These are phyloP conservation scores for Fusarium globosum DNA, from an alignment of 2,329 filamentous ascomycete genomes.

Conservation along the genomic window DNA sequence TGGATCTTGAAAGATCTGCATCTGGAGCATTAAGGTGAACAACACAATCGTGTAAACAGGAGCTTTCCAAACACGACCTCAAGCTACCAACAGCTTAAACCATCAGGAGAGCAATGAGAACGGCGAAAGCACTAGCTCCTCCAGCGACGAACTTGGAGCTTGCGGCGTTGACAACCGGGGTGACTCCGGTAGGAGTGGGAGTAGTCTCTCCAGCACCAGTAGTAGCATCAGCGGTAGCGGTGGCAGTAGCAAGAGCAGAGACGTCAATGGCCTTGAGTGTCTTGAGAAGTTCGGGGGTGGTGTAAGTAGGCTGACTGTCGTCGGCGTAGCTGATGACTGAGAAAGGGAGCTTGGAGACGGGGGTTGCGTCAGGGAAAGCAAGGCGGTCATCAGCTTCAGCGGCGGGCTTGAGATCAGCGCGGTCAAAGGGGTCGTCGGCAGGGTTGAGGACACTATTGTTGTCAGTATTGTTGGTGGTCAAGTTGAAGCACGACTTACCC, in stretches of 20 bases:
- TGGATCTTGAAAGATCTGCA: background rate
- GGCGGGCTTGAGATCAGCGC: slow-evolving; percentile 36
- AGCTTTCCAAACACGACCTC: background rate
- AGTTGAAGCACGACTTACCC: slow-evolving; percentile 23
- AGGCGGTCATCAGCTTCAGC: slow-evolving; percentile 41
- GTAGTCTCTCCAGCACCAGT: background rate
- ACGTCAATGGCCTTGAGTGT: slow-evolving; percentile 42
- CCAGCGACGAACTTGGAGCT: slow-evolving; percentile 16
- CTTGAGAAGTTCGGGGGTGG: slow-evolving; percentile 43
- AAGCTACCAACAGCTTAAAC: background rate
- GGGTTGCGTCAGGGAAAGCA: slow-evolving; percentile 42
- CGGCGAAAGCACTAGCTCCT: slow-evolving; percentile 14
- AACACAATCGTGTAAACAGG: background rate
- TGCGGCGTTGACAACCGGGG: slow-evolving; percentile 18
- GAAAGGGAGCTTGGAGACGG: slow-evolving; percentile 44
- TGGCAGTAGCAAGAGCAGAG: slow-evolving; percentile 10
- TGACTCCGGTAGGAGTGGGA: slow-evolving; percentile 7
- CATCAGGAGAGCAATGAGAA: slow-evolving; percentile 19
- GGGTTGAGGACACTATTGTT: slow-evolving; percentile 42
- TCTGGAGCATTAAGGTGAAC: background rate
- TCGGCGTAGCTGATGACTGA: slow-evolving; percentile 37
- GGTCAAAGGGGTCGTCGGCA: slow-evolving; percentile 39
- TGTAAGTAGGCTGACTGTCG: slow-evolving; percentile 40
- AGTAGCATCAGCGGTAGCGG: background rate
- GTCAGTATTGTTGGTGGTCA: background rate